Evolutionary conservation across 495 filamentous ascomycete genomes (phyloP), one percentile per base, ranked within the genome.

Genomic region (Lasiosphaeria miniovina): DNA sequence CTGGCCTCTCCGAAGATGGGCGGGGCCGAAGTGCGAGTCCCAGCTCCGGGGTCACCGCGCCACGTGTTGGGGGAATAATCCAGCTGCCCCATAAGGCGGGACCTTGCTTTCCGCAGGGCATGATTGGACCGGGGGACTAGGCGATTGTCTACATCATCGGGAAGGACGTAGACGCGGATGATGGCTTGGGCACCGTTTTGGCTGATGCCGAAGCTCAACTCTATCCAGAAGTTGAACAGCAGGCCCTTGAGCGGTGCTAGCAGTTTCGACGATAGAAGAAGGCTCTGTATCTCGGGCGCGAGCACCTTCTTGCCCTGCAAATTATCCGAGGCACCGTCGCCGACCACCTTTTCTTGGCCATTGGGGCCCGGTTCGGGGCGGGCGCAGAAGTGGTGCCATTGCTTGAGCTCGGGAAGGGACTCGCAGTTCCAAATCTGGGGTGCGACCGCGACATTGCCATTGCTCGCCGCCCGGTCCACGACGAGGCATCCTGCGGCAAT

Each of bases 91-190:
- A 93, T 74, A 4, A 92, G 67, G 2, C 55, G 51, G 40, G 75
- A 72, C 6, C 86, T 71, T n/a, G 74, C 68, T 45, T 74, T 79
- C 43, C 77, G 73, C 2, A 85, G 61, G 15, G 61, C 58, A 8
- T 62, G 48, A 54, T 81, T 74, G 3, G 73, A 66, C 1, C 82
- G 75, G 7, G 73, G 69, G n/a, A 86, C 71, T 14, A 65, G 58
- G 24, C 68, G 65, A 43, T 86, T 79, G 14, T 81, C 78, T 6
- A 88, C 75, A 75, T 91, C 85, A 49, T 87, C 82, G 10, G 88
- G 86, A 9, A 91, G 77, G 9, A 90, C 65, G 61, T 86, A 90
- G 1, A 94, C 72, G 33, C 84, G 82, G 11, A 87, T 65, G 46
- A 77, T 68, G 35, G 65, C 71, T 3, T 49, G 55, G 6, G 67